Evolutionary conservation across 805 yeast genomes (phyloP).

Genomic region (Wickerhamiella lipophila): DNA sequence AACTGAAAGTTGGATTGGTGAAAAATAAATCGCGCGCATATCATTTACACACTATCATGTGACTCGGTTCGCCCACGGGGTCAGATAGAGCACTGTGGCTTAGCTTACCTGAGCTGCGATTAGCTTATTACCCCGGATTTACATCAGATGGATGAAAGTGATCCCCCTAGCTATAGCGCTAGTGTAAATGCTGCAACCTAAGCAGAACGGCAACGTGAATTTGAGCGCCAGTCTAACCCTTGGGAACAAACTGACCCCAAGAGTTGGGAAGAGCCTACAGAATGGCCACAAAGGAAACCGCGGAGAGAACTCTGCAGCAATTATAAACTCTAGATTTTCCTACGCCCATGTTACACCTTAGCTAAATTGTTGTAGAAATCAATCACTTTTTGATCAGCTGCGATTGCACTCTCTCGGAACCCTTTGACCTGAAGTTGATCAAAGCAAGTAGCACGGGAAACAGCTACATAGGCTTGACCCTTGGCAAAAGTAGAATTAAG

Average conservation of each 20-base stretch:
- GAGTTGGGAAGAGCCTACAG: neutral
- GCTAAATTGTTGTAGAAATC: slow-evolving; percentile 41
- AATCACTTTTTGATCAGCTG: slow-evolving; percentile 56
- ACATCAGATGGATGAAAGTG: neutral
- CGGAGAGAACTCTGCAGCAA: neutral
- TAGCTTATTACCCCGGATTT: neutral
- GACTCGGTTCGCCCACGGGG: neutral
- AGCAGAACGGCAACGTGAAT: neutral
- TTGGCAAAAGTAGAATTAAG: slow-evolving; percentile 64
- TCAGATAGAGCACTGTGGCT: too few species aligned
- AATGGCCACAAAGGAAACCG: neutral
- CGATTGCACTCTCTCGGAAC: slow-evolving; percentile 51
- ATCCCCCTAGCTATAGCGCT: neutral
- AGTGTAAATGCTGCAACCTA: neutral
- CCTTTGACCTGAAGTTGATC: slow-evolving; percentile 70
- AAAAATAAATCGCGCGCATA: too few species aligned
- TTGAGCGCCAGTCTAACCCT: neutral
- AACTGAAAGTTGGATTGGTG: neutral
- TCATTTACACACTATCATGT: too few species aligned
- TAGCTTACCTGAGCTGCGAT: too few species aligned
- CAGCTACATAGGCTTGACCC: slow-evolving; percentile 94
- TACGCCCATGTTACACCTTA: neutral
- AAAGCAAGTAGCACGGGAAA: slow-evolving; percentile 77
- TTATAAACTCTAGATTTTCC: neutral
- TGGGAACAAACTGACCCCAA: neutral